Evolutionary conservation across 148 eudicot species (phyloP).

Genomic region (Fagopyrum esculentum): DNA sequence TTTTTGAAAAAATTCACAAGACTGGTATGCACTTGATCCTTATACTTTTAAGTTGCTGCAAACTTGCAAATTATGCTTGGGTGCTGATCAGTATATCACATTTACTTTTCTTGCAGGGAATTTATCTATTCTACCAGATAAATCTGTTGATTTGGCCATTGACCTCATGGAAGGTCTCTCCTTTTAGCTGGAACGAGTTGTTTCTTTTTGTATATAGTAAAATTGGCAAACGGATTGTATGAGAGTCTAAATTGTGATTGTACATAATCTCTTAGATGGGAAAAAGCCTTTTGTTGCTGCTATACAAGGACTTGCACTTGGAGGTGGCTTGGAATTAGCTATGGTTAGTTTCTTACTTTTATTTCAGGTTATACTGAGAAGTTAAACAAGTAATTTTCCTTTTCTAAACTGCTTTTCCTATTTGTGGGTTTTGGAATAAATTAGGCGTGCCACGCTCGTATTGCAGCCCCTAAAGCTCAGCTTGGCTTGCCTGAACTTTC

Average conservation of each 20-base stretch:
- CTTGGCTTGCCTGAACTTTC: slow-evolving; percentile 90
- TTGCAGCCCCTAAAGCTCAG: slow-evolving; percentile 70
- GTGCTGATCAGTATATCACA: neutral
- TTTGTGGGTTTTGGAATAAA: slow-evolving; percentile 5
- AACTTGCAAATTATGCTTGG: neutral
- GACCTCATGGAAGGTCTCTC: slow-evolving; percentile 72
- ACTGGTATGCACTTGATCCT: slow-evolving; percentile 42
- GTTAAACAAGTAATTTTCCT: neutral
- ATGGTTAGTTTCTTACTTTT: slow-evolving; percentile 45
- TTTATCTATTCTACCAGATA: slow-evolving; percentile 45
- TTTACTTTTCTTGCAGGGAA: slow-evolving; percentile 44
- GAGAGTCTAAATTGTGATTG: slow-evolving; percentile 7
- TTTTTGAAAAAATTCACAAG: slow-evolving; percentile 61
- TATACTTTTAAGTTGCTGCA: neutral
- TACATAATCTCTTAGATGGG: slow-evolving; percentile 42
- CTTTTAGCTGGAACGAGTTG: neutral
- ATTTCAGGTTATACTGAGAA: neutral
- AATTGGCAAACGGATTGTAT: neutral
- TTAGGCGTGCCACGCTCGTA: slow-evolving; percentile 85
- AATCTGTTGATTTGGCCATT: slow-evolving; percentile 57
- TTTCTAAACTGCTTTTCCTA: neutral
- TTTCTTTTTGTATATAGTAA: neutral
- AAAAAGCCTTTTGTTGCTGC: slow-evolving; percentile 90
- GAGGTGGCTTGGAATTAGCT: slow-evolving; percentile 90
- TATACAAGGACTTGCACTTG: slow-evolving; percentile 84